Evolutionary conservation across 148 eudicot species (phyloP), one percentile per base, ranked within the genome.

Genomic region (Rhododendron simsii): DNA sequence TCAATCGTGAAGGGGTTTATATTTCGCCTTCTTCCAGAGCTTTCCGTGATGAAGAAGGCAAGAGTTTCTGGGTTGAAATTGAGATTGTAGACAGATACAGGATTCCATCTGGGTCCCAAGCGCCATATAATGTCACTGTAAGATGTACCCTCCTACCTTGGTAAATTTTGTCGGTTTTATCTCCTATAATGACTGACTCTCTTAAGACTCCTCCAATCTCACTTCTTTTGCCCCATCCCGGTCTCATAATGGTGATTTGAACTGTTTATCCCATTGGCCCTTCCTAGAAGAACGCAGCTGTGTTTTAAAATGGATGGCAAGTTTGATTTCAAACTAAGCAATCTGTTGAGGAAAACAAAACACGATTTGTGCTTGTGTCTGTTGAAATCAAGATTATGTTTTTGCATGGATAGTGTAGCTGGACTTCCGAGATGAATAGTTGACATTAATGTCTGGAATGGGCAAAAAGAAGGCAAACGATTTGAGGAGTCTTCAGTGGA

Each of bases 41-140:
- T 85, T 98, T 94, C 91, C 95, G 97, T 65, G 99, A 98, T 88
- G 99, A 95, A 92, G 99, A 93, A 91, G 98, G 99, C 85, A 98
- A 95, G 88, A 89, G 61, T 85, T 98, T 98, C 82, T 98, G 98
- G 98, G 91, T 98, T 45, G 96, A 95, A 86, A 86, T 98, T 50
- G 98, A 98, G 91, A 94, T 98, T 87, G 93, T 98, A 59, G 99
- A 98, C 87, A 87, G 82, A 86, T 89, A 98, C 87, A 91, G 99
- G 86, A 91, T 87, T 76, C 98, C 98, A 61, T 93, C 99, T 35
- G 98, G 99, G 78, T 90, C 93, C 75, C 99, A 98, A 90, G 96
- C 93, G 59, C 96, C 99, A 59, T 98, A 95, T 84, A 98, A 95
- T 94, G 95, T 95, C 86, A 94, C 99, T 85, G 99, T 98, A 90